phyloP scores from a whole-genome alignment of 208 protist species.

The Trypanosoma brucei region DNA sequence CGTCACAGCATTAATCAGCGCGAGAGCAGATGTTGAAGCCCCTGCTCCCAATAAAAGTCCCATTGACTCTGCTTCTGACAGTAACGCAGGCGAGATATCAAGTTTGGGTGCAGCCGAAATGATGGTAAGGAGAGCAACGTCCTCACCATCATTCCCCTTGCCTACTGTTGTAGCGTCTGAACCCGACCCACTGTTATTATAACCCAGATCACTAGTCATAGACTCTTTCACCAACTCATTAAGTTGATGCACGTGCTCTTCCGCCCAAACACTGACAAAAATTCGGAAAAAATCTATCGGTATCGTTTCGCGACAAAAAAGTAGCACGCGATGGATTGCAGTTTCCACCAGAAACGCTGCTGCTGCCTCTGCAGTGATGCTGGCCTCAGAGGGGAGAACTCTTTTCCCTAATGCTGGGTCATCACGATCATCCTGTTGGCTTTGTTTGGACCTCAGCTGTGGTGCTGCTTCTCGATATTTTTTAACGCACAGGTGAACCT shows the following conservation, averaged over 20 bases:
- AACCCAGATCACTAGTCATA: neutral
- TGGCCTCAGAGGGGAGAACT: neutral
- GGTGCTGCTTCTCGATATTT: neutral
- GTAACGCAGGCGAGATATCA: neutral
- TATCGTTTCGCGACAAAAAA: neutral
- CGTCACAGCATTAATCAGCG: neutral
- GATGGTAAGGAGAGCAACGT: neutral
- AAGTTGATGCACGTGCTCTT: neutral
- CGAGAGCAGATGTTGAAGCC: neutral
- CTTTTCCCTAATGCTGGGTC: neutral
- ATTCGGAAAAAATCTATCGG: slow-evolving; percentile 8
- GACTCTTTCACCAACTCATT: neutral
- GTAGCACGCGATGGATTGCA: slow-evolving; percentile 6
- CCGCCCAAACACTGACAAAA: slow-evolving; percentile 14
- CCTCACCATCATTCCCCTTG: neutral
- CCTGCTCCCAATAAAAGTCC: neutral
- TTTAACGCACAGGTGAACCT: neutral
- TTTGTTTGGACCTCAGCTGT: neutral
- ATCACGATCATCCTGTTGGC: neutral
- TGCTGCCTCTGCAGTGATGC: no score
- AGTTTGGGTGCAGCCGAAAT: neutral
- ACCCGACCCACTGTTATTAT: neutral
- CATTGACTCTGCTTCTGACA: neutral
- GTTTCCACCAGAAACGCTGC: neutral
- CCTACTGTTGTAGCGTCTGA: neutral